Percentiles rank a stretch among this genome's conserved stretches.
phyloP scores from a whole-genome alignment of 2,329 filamentous ascomycete genomes.

The Sclerotinia minor region DNA sequence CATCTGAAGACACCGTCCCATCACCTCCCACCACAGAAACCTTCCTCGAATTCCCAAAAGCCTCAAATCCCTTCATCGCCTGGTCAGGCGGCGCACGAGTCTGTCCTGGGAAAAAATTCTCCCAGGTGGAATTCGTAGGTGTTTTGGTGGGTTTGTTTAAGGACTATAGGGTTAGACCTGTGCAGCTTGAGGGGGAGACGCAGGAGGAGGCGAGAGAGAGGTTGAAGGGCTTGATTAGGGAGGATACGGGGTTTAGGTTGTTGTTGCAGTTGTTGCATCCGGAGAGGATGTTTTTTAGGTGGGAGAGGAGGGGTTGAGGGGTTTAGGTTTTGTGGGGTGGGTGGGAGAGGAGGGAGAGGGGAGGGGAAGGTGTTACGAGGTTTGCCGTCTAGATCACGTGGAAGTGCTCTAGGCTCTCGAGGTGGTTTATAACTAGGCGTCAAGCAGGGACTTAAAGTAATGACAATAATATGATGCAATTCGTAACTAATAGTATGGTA shows the following conservation, averaged over 20 bases:
- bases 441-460: too few relatives aligned
- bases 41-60: constrained; percentile 4
- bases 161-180: constrained; percentile 5
- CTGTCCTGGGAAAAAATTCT: background rate
- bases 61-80: background rate
- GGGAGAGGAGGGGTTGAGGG: background rate
- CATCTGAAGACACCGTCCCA: background rate
- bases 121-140: constrained; percentile 11
- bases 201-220: background rate
- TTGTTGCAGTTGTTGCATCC: constrained; percentile 6
- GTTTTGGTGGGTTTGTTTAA: background rate
- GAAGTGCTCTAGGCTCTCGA: too few relatives aligned
- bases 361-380: too few relatives aligned
- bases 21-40: background rate
- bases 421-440: too few relatives aligned
- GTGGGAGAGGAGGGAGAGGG: too few relatives aligned
- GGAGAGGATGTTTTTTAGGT: constrained; percentile 1
- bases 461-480: too few relatives aligned
- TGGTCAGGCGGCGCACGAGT: constrained; percentile 5
- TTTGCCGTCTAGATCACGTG: too few relatives aligned
- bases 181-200: constrained; percentile 8
- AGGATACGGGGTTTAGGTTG: constrained; percentile 1
- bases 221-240: background rate
- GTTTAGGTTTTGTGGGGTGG: background rate
- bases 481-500: too few relatives aligned